These are phyloP conservation scores for Rhizopus stolonifer DNA, from an alignment of 371 early-diverging fungal species.

Conservation along the genomic window DNA sequence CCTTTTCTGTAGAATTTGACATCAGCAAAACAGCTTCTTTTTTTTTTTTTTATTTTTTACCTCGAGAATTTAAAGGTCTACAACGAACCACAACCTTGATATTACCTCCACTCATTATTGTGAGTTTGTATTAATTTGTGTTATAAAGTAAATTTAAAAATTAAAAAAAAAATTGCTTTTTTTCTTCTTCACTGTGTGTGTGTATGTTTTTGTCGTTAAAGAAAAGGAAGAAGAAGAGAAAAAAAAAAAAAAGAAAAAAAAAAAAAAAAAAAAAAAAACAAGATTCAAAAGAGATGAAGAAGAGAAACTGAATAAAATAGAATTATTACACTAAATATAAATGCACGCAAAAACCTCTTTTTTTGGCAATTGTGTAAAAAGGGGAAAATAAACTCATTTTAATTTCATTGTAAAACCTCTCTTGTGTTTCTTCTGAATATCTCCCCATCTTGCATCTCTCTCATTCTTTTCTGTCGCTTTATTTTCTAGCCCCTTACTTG, in stretches of 20 bases:
- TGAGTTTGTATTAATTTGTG: neutral
- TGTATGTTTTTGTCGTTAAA: neutral
- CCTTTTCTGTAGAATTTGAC: conserved; percentile 46
- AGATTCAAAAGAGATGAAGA: neutral
- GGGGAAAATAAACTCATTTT: neutral
- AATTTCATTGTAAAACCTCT: conserved; percentile 1
- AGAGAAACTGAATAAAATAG: neutral
- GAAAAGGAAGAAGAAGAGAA: neutral
- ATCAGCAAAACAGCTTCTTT: neutral
- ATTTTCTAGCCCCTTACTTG: neutral
- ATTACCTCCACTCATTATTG: conserved; percentile 13
- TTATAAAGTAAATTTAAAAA: too few relatives aligned
- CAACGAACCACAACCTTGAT: conserved; percentile 23
- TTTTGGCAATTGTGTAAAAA: conserved; percentile 1
- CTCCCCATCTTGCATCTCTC: neutral
- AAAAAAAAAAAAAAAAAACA: neutral
- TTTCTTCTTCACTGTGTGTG: too few relatives aligned
- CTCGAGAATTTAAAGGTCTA: conserved; percentile 20
- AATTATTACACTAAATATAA: conserved; percentile 2
- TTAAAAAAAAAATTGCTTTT: neutral
- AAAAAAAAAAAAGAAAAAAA: neutral
- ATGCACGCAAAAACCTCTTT: conserved; percentile 1
- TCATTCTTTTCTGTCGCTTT: neutral
- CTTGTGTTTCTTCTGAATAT: neutral
- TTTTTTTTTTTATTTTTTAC: neutral